Conservation (phyloP, 768 basidiomycete species). For the Phylloporus arenicola region DNA sequence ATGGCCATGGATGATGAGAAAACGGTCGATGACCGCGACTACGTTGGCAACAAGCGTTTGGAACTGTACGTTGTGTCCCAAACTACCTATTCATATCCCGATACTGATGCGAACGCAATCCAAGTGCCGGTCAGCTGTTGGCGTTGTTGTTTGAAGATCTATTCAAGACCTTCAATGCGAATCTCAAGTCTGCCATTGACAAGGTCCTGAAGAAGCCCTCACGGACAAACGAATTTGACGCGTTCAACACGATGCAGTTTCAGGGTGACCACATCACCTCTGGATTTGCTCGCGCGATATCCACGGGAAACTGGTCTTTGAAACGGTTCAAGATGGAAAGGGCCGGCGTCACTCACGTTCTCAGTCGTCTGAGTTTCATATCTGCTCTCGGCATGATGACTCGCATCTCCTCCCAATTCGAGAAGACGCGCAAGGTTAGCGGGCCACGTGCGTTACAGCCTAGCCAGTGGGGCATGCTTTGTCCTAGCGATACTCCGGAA, state of each 20-base stretch:
- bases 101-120: constrained; percentile 11
- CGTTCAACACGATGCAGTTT: constrained; percentile 90
- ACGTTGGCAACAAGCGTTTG: constrained; percentile 97
- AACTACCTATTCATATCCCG: constrained; percentile 1
- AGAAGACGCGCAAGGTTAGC: constrained; percentile 98
- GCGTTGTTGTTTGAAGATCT: constrained; percentile 96
- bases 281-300: constrained; percentile 95
- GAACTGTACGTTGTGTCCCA: constrained; percentile 68
- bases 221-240: constrained; percentile 91
- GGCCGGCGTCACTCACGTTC: constrained; percentile 96
- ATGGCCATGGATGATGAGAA: constrained; percentile 96
- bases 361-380: constrained; percentile 92
- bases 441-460: constrained; percentile 96
- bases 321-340: constrained; percentile 99
- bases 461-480: constrained; percentile 98
- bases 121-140: constrained; percentile 90
- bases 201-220: constrained; percentile 96
- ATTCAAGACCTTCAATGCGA: constrained; percentile 97
- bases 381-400: constrained; percentile 99
- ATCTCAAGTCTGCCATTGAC: constrained; percentile 92
- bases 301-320: constrained; percentile 97
- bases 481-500: constrained; percentile 98
- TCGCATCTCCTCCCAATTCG: constrained; percentile 96
- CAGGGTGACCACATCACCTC: constrained; percentile 95
- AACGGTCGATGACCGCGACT: constrained; percentile 97